Evolutionary conservation across 345 rosid genomes (phyloP).

Genomic region (Acer yangbiense): DNA sequence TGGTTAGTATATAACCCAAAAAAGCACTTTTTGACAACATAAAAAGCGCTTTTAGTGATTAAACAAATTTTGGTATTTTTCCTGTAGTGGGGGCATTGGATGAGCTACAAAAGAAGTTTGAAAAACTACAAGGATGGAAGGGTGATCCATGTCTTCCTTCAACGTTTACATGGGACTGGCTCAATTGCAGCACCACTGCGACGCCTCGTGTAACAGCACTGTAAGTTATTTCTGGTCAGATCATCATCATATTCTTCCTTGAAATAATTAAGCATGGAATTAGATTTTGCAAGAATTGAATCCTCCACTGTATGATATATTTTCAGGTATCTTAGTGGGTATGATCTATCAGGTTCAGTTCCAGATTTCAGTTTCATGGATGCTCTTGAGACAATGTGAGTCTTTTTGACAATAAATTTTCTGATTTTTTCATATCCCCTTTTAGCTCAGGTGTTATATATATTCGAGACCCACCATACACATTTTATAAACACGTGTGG

Average conservation of each 20-base stretch:
- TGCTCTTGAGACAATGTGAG: conserved; percentile 30
- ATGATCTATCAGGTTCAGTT: conserved; percentile 19
- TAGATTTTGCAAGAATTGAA: not conserved
- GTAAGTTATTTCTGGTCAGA: conserved; percentile 22
- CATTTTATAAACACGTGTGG: too few species aligned
- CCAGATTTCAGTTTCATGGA: conserved; percentile 27
- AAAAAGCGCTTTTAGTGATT: not conserved
- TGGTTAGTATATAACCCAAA: conserved; percentile 20
- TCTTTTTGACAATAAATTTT: too few species aligned
- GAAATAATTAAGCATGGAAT: not conserved
- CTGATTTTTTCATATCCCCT: too few species aligned
- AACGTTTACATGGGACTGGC: conserved; percentile 48
- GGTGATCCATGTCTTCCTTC: conserved; percentile 56
- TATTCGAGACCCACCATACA: too few species aligned
- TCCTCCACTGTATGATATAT: not conserved
- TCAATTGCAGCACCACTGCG: conserved; percentile 31
- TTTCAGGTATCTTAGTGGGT: conserved; percentile 37
- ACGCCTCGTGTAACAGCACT: conserved; percentile 40
- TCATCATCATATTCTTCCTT: not conserved
- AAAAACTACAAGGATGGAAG: conserved; percentile 26
- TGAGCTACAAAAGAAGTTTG: conserved; percentile 17
- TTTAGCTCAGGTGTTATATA: too few species aligned
- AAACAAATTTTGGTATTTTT: not conserved
- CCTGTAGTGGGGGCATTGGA: conserved; percentile 34
- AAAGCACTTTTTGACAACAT: not conserved